Evolutionary conservation across 176 grass and related monocot genomes (phyloP).

Genomic region (Zizania latifolia): DNA sequence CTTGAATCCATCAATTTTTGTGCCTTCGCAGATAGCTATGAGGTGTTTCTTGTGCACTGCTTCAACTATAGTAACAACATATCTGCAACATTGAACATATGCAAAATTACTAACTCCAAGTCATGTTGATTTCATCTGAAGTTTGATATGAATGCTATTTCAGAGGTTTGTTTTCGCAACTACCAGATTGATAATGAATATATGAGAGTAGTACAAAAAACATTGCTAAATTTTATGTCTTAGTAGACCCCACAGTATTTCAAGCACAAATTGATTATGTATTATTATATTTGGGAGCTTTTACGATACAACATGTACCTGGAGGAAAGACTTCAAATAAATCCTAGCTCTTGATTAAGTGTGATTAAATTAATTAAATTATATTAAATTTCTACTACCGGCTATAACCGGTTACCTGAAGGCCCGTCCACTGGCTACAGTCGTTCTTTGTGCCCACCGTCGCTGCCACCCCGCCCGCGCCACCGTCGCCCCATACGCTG

Average conservation of each 20-base stretch:
- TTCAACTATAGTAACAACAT: constrained; percentile 78
- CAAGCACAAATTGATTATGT: neutral
- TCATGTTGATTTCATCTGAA: neutral
- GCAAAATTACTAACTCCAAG: too few species aligned
- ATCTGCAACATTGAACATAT: constrained; percentile 56
- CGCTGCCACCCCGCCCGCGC: too few species aligned
- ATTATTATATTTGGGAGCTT: too few species aligned
- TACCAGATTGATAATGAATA: neutral
- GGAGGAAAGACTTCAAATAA: too few species aligned
- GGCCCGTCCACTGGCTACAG: too few species aligned
- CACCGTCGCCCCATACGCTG: too few species aligned
- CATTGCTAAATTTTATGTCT: neutral
- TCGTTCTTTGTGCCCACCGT: too few species aligned
- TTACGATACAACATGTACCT: too few species aligned
- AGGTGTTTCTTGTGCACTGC: constrained; percentile 68
- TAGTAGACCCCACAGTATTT: neutral
- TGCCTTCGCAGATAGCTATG: constrained; percentile 71
- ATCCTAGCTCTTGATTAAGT: too few species aligned
- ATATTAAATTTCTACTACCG: too few species aligned
- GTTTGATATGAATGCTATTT: neutral
- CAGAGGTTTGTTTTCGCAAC: neutral
- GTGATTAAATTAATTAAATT: too few species aligned
- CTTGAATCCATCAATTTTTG: constrained; percentile 67
- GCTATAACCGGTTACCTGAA: too few species aligned
- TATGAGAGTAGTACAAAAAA: neutral